A percentile compares a stretch with the other conserved stretches of the same genome.
Evolutionary conservation across 768 basidiomycete species (phyloP).

Genomic region (Agaricus sinodeliciosus): DNA sequence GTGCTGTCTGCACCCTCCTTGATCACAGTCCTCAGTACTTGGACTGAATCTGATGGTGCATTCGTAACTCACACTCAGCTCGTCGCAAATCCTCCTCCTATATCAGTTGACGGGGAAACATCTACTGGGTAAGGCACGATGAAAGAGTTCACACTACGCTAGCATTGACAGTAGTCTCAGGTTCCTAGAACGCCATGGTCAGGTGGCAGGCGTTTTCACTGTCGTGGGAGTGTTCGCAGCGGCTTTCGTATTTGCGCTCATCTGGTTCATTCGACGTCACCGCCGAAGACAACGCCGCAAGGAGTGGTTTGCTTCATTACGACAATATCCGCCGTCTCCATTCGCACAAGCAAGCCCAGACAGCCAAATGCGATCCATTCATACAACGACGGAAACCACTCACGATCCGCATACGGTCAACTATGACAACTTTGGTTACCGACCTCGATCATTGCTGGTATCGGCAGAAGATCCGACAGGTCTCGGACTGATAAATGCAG

Average conservation of each 20-base stretch:
- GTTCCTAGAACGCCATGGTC: slow-evolving; percentile 62
- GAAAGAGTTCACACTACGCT: not conserved
- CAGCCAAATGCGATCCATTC: slow-evolving; percentile 22
- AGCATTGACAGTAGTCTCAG: slow-evolving; percentile 21
- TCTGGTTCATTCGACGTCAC: slow-evolving; percentile 36
- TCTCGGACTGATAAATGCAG: slow-evolving; percentile 3
- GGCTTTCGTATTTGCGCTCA: slow-evolving; percentile 35
- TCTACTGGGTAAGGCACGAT: not conserved
- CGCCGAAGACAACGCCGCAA: slow-evolving; percentile 30
- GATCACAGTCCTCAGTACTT: slow-evolving; percentile 39
- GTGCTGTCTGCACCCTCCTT: slow-evolving; percentile 37
- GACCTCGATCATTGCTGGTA: not conserved
- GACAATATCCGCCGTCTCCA: slow-evolving; percentile 23
- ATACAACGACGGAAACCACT: slow-evolving; percentile 19
- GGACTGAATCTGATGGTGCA: slow-evolving; percentile 37
- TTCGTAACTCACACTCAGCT: slow-evolving; percentile 45
- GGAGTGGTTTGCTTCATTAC: slow-evolving; percentile 31
- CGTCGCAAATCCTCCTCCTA: slow-evolving; percentile 41
- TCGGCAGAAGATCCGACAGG: not conserved
- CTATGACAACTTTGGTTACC: slow-evolving; percentile 1
- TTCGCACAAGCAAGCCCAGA: slow-evolving; percentile 6
- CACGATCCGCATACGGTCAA: slow-evolving; percentile 6
- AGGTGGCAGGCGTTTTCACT: slow-evolving; percentile 70
- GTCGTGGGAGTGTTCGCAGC: slow-evolving; percentile 53
- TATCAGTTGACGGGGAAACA: slow-evolving; percentile 10